Evolutionary conservation across 1,139 yeast genomes (phyloP).

Genomic region (Geotrichum cucujoidarum): DNA sequence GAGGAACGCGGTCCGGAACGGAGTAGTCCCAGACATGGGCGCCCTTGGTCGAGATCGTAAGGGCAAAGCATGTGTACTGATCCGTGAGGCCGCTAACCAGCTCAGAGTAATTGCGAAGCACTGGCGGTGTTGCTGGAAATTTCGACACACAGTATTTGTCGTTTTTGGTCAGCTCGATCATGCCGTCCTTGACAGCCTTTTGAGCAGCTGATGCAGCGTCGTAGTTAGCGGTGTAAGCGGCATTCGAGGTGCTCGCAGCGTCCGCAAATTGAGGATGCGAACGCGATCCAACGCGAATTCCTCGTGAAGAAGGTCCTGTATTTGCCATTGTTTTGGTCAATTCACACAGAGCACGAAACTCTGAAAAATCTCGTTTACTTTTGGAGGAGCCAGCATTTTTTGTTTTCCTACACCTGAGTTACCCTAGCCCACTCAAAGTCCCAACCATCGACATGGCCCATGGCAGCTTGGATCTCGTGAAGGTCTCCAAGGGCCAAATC

Average conservation of each 20-base stretch:
- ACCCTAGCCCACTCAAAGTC: background rate
- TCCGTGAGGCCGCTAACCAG: constrained; percentile 50
- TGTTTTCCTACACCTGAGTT: background rate
- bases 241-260: background rate
- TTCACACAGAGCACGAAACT: background rate
- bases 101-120: constrained; percentile 35
- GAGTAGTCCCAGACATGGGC: constrained; percentile 68
- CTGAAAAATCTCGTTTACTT: background rate
- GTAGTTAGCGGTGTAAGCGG: no score
- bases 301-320: constrained; percentile 2
- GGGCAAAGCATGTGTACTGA: constrained; percentile 49
- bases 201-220: background rate
- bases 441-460: no score
- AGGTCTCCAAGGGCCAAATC: no score
- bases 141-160: constrained; percentile 55
- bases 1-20: constrained; percentile 56
- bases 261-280: background rate
- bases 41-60: constrained; percentile 47
- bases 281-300: background rate
- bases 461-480: no score
- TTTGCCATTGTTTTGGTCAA: background rate
- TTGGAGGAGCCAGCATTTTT: background rate
- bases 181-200: constrained; percentile 24
- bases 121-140: constrained; percentile 54
- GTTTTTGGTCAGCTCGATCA: constrained; percentile 55